Percentiles rank a stretch among this genome's conserved stretches.
Evolutionary conservation across 176 grass and related monocot species (phyloP).

Genomic region (Aegilops longissima): DNA sequence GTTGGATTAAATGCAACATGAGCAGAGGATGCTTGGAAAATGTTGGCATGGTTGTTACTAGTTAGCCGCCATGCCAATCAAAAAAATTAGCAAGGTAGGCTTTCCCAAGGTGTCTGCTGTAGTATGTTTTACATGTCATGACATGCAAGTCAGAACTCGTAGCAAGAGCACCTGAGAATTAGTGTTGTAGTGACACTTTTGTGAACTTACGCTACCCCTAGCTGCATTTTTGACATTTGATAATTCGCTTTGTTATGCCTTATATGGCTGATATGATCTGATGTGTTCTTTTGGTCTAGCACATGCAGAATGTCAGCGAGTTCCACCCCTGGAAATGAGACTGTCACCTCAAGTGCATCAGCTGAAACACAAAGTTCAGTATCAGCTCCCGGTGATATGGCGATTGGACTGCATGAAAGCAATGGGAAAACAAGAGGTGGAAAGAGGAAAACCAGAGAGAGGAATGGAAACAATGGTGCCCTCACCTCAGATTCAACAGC

Average conservation of each 20-base stretch:
- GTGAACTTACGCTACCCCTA: neutral
- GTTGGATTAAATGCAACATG: conserved; percentile 21
- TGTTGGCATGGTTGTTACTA: conserved; percentile 28
- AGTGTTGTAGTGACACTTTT: neutral
- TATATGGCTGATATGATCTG: conserved; percentile 6
- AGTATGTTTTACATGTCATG: neutral
- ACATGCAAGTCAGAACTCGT: neutral
- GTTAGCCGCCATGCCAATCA: neutral
- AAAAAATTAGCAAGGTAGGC: conserved; percentile 16
- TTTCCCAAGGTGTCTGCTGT: conserved; percentile 25
- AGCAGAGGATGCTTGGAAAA: neutral
- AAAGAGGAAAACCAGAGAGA: conserved; percentile 44
- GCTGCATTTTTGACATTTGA: neutral
- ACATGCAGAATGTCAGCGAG: conserved; percentile 19
- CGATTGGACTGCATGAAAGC: conserved; percentile 22
- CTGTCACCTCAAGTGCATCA: conserved; percentile 28
- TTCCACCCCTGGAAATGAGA: conserved; percentile 19
- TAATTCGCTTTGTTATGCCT: neutral
- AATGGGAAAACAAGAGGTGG: conserved; percentile 17
- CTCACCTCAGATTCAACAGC: conserved; percentile 9
- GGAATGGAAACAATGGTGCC: conserved; percentile 20
- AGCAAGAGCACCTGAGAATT: neutral
- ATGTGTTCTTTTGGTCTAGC: conserved; percentile 16
- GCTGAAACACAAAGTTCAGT: conserved; percentile 30
- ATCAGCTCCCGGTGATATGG: conserved; percentile 13